These are phyloP conservation scores for Haematococcus sp. DNA, from an alignment of 139 green algal species.

Conservation along the genomic window DNA sequence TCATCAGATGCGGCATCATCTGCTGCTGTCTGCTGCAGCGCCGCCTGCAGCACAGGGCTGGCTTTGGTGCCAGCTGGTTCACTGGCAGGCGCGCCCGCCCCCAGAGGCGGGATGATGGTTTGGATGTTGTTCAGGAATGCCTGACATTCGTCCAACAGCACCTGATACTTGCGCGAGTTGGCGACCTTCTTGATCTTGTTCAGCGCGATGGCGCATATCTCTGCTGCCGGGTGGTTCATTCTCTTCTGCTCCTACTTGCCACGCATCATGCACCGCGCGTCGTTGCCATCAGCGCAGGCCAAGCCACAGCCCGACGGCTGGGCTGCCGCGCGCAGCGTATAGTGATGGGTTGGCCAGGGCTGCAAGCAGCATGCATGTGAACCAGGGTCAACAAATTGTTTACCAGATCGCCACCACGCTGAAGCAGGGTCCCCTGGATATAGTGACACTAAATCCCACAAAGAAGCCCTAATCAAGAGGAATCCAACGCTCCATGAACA, in stretches of 20 bases:
- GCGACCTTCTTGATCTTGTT: conserved; percentile 48
- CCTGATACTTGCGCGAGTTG: conserved; percentile 30
- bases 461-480: too few relatives aligned
- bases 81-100: neutral
- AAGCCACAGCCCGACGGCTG: too few relatives aligned
- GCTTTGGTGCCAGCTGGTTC: neutral
- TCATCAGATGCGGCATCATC: neutral
- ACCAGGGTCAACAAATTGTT: neutral
- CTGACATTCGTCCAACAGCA: conserved; percentile 38
- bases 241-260: neutral
- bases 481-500: too few relatives aligned
- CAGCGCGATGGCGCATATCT: conserved; percentile 50
- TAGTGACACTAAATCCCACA: too few relatives aligned
- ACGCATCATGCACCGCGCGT: neutral
- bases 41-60: conserved; percentile 7
- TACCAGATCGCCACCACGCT: too few relatives aligned
- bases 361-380: neutral
- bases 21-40: conserved; percentile 5
- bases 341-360: neutral
- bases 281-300: too few relatives aligned
- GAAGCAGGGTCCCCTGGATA: too few relatives aligned
- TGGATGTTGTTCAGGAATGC: conserved; percentile 43
- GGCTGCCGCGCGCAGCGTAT: neutral
- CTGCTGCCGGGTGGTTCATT: conserved; percentile 41
- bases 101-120: conserved; percentile 15